Evolutionary conservation across 768 basidiomycete species (phyloP).

Genomic region (Leccinum rimulosum): DNA sequence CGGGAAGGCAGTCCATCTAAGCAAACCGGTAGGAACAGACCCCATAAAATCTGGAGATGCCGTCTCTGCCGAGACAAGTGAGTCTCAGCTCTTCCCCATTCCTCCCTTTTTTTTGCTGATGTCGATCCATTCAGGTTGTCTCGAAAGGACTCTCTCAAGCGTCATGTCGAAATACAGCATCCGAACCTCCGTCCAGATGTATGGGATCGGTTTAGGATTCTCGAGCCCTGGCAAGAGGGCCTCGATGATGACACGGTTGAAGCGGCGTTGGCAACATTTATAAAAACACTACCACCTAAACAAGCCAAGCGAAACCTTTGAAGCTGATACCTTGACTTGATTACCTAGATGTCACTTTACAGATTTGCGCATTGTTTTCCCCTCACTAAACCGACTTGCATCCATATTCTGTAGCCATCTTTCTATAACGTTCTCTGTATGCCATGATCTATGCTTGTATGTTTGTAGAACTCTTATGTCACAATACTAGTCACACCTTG

Average conservation of each 20-base stretch:
- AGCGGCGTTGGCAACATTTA: neutral
- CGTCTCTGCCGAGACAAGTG: neutral
- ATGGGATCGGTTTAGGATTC: neutral
- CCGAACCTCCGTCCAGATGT: neutral
- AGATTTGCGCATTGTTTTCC: neutral
- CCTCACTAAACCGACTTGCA: neutral
- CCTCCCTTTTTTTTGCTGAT: neutral
- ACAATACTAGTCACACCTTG: too few species aligned
- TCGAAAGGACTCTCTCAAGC: constrained; percentile 9
- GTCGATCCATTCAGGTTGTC: neutral
- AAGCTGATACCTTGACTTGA: neutral
- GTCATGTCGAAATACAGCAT: neutral
- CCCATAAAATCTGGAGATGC: accelerated
- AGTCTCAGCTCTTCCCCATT: neutral
- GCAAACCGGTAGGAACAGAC: too few species aligned
- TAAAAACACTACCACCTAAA: neutral
- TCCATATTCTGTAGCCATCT: neutral
- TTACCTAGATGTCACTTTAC: neutral
- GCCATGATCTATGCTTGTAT: too few species aligned
- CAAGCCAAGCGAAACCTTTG: neutral
- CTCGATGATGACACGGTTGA: neutral
- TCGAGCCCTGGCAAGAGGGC: neutral
- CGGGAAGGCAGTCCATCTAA: too few species aligned
- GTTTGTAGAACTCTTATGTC: too few species aligned
- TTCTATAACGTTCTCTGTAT: too few species aligned